Base-by-base conservation (phyloP, 345 rosid genomes). In the Erysimum cheiranthoides region DNA sequence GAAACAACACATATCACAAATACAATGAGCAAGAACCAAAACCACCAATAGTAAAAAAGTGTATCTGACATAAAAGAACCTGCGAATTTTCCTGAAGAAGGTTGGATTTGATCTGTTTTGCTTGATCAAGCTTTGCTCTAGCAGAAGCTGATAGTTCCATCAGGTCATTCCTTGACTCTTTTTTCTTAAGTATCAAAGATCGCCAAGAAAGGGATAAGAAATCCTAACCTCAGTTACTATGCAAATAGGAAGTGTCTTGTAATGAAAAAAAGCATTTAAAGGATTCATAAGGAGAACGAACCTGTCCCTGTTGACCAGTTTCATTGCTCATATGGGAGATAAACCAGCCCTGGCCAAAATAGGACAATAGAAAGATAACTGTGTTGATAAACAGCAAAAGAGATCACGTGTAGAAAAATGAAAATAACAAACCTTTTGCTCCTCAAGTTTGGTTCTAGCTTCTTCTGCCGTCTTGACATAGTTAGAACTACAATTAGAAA, bases 311-410 rank as follows among this genome's bases (percentile, higher is more conserved):
- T 64, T 75, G 80, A 68, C 75, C 81, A n/a, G n/a, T n/a, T n/a
- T n/a, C n/a, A n/a, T n/a, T n/a, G n/a, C n/a, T n/a, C n/a, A n/a
- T n/a, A n/a, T 43, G 69, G 46, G 79, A 78, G 68, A 80, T 70
- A 60, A 87, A 40, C 91, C 91, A 88, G 28, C 86, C 96, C 93
- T 88, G 66, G 31, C 27, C 68, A 79, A 66, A 59, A 72, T 7
- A 56, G 56, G 60, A 53, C 6, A 54, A 36, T 8, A 36, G 13
- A 79, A 34, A 27, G 40, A 38, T 53, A 62, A 60, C 30, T 61
- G 51, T 27, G 39, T 25, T 70, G 60, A 49, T 70, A 51, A 43
- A 59, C 25, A 43, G 63, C 40, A 11, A 64, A 2, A 40, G 70
- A 21, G 18, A 66, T 35, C 31, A n/a, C 54, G 75, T 51, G 51